Percentiles rank a stretch among this genome's conserved stretches.
Evolutionary conservation across 2,329 filamentous ascomycete genomes (phyloP).

Genomic region (Tympanopsis confertula): DNA sequence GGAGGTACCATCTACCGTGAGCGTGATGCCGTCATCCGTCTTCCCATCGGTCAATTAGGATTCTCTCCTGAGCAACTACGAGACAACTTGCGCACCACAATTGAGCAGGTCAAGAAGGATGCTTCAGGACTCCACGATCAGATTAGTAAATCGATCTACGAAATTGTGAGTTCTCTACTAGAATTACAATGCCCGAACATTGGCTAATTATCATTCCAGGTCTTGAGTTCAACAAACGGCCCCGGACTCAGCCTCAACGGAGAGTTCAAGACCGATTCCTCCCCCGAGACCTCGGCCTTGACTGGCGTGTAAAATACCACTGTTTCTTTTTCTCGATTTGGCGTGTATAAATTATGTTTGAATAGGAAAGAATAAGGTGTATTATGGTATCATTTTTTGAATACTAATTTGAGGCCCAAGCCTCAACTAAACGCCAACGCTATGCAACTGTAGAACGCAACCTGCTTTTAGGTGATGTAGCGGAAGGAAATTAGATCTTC

Average conservation of each 20-base stretch:
- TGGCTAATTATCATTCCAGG: conserved; percentile 36
- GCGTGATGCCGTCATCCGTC: conserved; percentile 67
- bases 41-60: conserved; percentile 82
- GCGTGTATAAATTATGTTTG: conserved; percentile 1
- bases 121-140: conserved; percentile 52
- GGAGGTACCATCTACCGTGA: conserved; percentile 83
- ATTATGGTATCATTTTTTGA: conserved; percentile 10
- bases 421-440: conserved; percentile 12
- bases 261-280: conserved; percentile 51
- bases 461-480: neutral
- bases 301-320: conserved; percentile 40
- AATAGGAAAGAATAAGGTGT: neutral
- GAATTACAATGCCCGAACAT: conserved; percentile 9
- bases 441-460: neutral
- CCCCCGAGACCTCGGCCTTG: conserved; percentile 40
- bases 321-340: conserved; percentile 10
- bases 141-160: conserved; percentile 60
- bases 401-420: conserved; percentile 13
- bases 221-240: conserved; percentile 74
- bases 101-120: conserved; percentile 69
- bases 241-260: conserved; percentile 82
- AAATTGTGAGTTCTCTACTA: conserved; percentile 31
- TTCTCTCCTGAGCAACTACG: conserved; percentile 81
- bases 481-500: conserved; percentile 18
- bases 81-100: conserved; percentile 69